A percentile compares a stretch with the other conserved stretches of the same genome.
These are phyloP conservation scores for Oryza punctata DNA, from an alignment of 176 grass and related monocot genomes.

Conservation along the genomic window DNA sequence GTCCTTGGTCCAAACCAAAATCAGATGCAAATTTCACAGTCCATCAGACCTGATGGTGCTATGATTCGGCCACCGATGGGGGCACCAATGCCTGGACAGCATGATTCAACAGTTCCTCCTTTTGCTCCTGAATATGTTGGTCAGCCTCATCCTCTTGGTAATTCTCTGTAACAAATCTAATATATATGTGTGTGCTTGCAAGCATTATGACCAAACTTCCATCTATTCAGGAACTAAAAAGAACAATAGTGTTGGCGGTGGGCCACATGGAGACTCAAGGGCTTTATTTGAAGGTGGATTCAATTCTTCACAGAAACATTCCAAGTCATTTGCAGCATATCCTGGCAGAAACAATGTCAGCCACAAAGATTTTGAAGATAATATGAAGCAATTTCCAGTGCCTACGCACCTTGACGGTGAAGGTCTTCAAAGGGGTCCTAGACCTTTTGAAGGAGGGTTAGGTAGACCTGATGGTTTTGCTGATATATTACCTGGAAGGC, in stretches of 20 bases:
- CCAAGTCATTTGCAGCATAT: constrained; percentile 47
- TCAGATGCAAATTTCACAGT: constrained; percentile 36
- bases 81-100: constrained; percentile 41
- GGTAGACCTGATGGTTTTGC: constrained; percentile 41
- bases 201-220: constrained; percentile 26
- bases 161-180: constrained; percentile 44
- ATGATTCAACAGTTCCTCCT: constrained; percentile 44
- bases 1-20: constrained; percentile 30
- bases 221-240: constrained; percentile 44
- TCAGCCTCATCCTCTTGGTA: constrained; percentile 40
- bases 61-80: constrained; percentile 45
- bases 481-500: constrained; percentile 46
- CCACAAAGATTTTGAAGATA: constrained; percentile 56
- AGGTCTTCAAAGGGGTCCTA: constrained; percentile 34
- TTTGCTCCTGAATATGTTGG: constrained; percentile 60
- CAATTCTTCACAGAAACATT: constrained; percentile 40
- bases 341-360: constrained; percentile 46
- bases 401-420: constrained; percentile 53
- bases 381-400: constrained; percentile 53
- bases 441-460: constrained; percentile 41
- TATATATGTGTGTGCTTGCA: constrained; percentile 6
- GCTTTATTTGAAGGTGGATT: constrained; percentile 51
- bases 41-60: constrained; percentile 42
- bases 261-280: constrained; percentile 38
- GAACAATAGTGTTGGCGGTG: constrained; percentile 43